Base-by-base conservation (phyloP, 495 filamentous ascomycete species). In the Hypoxylon lienhwacheense region DNA sequence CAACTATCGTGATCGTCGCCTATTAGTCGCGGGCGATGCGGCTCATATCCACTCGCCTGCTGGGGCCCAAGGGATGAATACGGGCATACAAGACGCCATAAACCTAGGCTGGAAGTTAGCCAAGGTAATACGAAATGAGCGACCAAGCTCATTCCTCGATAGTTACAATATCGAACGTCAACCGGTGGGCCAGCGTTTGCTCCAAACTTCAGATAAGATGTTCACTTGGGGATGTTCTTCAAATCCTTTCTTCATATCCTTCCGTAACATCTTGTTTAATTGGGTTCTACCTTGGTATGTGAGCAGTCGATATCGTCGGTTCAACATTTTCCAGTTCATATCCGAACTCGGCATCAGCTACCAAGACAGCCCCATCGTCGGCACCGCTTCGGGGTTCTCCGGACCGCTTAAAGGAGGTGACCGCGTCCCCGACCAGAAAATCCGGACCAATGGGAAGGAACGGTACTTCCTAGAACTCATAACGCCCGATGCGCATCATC, bases 41-140 rank as follows among this genome's bases (percentile, higher is more conserved):
- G 80, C 79, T 1, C 82, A 85, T 47, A 79, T 77, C 29, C 78
- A 82, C 58, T 77, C 73, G 15, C 79, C 81, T 0, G 72, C 73
- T 1, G 81, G 78, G 0, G 81, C 76, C 0, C 79, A 81, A 44
- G 82, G 81, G 2, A 79, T 85, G 74, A 85, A 85, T 57, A 77
- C 75, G 0, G 81, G 82, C 1, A 78, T 84, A 20, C 72, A 77
- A 28, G 81, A 85, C 36, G 65, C 79, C 0, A 64, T 81, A 37
- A 82, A 84, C 44, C 66, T 84, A 1, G 79, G 77, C 4, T 85
- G 82, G 82, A 79, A 78, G 52, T 61, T 80, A 12, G 70, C 64
- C 0, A 50, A 59, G n/a, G 70, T 69, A 10, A 51, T 78, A 14
- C 43, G 41, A 0, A 55, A 46, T 10, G 39, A 63, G 26, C 49